Evolutionary conservation across 2,329 filamentous ascomycete species (phyloP).

Genomic region (Penicillium paneum): DNA sequence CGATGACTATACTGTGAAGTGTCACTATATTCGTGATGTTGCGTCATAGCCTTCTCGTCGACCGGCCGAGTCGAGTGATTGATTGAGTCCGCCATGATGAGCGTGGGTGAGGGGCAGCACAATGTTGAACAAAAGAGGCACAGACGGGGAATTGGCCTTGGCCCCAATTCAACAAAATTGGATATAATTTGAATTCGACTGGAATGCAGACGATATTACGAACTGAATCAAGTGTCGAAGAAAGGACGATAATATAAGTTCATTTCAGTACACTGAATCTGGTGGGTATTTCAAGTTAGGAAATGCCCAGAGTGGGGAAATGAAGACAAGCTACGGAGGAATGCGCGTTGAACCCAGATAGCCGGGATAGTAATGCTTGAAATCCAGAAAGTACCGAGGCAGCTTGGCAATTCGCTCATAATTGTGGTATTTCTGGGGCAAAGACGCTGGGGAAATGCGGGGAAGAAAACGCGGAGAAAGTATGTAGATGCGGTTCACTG

Average conservation of each 20-base stretch:
- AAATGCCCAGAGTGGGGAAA: background rate
- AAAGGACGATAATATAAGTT: background rate
- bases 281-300: background rate
- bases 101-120: background rate
- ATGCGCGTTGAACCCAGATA: slow-evolving; percentile 2
- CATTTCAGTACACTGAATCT: background rate
- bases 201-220: background rate
- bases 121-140: background rate
- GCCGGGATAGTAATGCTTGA: slow-evolving; percentile 12
- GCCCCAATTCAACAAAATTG: background rate
- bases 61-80: slow-evolving; percentile 17
- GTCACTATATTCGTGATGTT: slow-evolving; percentile 28
- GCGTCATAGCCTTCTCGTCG: slow-evolving; percentile 30
- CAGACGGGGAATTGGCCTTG: background rate
- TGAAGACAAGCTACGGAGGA: background rate
- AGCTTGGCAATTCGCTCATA: slow-evolving; percentile 6
- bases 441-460: slow-evolving; percentile 20
- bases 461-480: slow-evolving; percentile 21
- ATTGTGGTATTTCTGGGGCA: background rate
- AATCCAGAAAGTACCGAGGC: slow-evolving; percentile 30
- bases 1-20: slow-evolving; percentile 41
- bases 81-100: slow-evolving; percentile 16
- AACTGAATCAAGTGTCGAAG: background rate
- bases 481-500: slow-evolving; percentile 6
- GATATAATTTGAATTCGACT: background rate